Evolutionary conservation across 352 stramenopile species (phyloP).

Genomic region (Thalassiosira hispida): DNA sequence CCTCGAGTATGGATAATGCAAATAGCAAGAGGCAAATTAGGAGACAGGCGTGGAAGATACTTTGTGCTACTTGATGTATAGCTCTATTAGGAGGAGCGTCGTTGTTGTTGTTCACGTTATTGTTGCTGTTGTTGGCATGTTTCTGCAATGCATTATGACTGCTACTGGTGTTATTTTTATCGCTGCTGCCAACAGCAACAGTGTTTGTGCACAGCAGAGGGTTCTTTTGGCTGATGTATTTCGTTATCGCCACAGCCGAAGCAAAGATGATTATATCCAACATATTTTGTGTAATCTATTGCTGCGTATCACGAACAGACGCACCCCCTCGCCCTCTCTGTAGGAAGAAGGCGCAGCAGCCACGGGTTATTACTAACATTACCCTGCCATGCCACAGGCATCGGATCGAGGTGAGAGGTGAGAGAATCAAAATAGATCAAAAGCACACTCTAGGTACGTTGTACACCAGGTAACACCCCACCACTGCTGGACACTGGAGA

Average conservation of each 20-base stretch:
- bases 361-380: too few species aligned
- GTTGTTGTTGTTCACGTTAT: not conserved
- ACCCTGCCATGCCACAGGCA: too few species aligned
- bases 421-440: too few species aligned
- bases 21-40: constrained; percentile 11
- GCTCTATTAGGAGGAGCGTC: too few species aligned
- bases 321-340: too few species aligned
- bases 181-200: not conserved
- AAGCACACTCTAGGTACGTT: too few species aligned
- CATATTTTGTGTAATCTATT: constrained; percentile 39
- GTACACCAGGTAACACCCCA: too few species aligned
- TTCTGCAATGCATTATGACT: not conserved
- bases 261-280: constrained; percentile 44
- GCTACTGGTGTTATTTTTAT: not conserved
- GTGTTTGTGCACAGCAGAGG: not conserved
- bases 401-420: too few species aligned
- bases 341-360: too few species aligned
- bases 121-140: not conserved
- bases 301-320: too few species aligned
- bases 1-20: constrained; percentile 5
- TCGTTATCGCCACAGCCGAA: constrained; percentile 23
- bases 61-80: not conserved
- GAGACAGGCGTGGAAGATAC: not conserved
- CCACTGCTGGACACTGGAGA: too few species aligned
- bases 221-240: constrained; percentile 11